Percentiles rank a stretch among this genome's conserved stretches.
phyloP scores from a whole-genome alignment of 2,329 filamentous ascomycete genomes.

The Teratosphaeria nubilosa region DNA sequence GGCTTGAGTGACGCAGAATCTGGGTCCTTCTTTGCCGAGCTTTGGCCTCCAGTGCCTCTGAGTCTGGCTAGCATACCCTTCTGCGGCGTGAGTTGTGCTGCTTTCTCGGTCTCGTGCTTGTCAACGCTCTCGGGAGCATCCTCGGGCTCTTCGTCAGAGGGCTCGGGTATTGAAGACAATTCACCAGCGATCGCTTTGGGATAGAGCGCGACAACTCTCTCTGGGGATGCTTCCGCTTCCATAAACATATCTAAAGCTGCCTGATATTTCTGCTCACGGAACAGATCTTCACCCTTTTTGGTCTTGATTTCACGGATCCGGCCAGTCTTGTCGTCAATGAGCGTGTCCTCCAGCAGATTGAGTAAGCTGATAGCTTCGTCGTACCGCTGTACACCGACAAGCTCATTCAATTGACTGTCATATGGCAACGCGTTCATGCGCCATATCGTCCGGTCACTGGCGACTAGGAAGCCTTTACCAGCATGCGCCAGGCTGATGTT shows the following conservation, averaged over 20 bases:
- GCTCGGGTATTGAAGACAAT: conserved; percentile 52
- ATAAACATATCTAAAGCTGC: conserved; percentile 85
- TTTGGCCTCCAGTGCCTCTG: conserved; percentile 23
- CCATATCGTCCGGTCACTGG: conserved; percentile 87
- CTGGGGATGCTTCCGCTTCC: conserved; percentile 79
- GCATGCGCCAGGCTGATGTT: conserved; percentile 91
- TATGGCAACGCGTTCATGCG: conserved; percentile 92
- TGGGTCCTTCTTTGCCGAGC: conserved; percentile 35
- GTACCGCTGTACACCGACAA: conserved; percentile 62
- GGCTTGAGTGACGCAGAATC: conserved; percentile 52
- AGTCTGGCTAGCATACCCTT: conserved; percentile 38
- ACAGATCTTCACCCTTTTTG: conserved; percentile 77
- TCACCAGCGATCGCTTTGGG: conserved; percentile 76
- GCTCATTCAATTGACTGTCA: conserved; percentile 74
- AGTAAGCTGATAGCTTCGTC: conserved; percentile 90
- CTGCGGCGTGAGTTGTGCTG: conserved; percentile 23
- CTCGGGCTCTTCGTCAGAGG: conserved; percentile 30
- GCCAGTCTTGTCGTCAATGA: conserved; percentile 71
- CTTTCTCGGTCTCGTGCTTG: conserved; percentile 16
- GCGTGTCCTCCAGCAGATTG: conserved; percentile 81
- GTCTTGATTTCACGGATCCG: conserved; percentile 80
- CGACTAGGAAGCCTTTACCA: conserved; percentile 89
- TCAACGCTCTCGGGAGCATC: conserved; percentile 8
- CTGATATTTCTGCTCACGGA: conserved; percentile 71
- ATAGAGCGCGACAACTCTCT: conserved; percentile 76